A percentile compares a stretch with the other conserved stretches of the same genome.
These are phyloP conservation scores for Peterozyma xylosa DNA, from an alignment of 805 yeast species.

Conservation along the genomic window DNA sequence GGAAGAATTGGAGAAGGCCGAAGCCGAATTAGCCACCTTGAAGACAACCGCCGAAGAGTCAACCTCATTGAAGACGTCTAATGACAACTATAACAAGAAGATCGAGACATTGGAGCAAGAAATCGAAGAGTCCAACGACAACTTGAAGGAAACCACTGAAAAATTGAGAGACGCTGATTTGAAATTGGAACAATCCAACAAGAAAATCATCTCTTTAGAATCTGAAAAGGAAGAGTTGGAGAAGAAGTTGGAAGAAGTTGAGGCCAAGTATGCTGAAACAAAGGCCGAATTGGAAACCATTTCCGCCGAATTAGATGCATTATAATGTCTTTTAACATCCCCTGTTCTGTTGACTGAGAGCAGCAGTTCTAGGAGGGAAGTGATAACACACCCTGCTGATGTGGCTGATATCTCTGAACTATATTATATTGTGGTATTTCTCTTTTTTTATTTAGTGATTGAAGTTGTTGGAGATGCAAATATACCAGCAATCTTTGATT, in stretches of 20 bases:
- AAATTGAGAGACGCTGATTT: slow-evolving; percentile 93
- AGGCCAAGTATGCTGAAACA: slow-evolving; percentile 73
- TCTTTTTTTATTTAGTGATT: background rate
- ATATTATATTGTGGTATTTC: background rate
- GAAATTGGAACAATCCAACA: slow-evolving; percentile 92
- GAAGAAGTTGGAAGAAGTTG: slow-evolving; percentile 82
- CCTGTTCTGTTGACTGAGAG: no score
- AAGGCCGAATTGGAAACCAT: slow-evolving; percentile 95
- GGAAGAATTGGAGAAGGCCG: slow-evolving; percentile 73
- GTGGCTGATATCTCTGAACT: background rate
- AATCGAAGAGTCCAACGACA: slow-evolving; percentile 82
- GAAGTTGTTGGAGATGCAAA: background rate
- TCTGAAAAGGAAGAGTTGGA: slow-evolving; percentile 88
- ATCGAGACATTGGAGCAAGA: slow-evolving; percentile 84
- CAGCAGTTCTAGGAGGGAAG: no score
- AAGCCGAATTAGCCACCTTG: slow-evolving; percentile 62
- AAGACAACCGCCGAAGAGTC: slow-evolving; percentile 90
- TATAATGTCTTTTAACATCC: slow-evolving; percentile 21
- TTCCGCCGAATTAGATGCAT: slow-evolving; percentile 87
- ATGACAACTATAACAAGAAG: slow-evolving; percentile 88
- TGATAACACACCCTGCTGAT: no score
- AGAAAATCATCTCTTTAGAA: slow-evolving; percentile 88
- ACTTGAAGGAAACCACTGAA: slow-evolving; percentile 87
- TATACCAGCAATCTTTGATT: background rate
- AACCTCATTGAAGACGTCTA: slow-evolving; percentile 77